Conservation (phyloP, 2,329 filamentous ascomycete species). For the Byssochlamys sp. region DNA sequence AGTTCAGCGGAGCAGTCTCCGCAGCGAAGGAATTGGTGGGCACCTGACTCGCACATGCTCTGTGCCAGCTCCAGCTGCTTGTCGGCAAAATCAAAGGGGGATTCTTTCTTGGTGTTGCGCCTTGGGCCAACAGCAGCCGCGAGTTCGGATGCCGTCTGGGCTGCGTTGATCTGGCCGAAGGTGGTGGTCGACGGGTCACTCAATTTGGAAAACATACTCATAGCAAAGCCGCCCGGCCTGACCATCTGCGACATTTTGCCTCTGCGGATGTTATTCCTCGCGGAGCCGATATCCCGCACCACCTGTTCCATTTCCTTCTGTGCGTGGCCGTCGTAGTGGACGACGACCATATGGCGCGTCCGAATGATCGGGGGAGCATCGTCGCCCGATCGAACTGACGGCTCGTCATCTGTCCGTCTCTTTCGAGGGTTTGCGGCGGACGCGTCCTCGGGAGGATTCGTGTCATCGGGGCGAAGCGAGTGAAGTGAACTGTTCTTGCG, state of each 20-base stretch:
- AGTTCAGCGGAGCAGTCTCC: constrained; percentile 76
- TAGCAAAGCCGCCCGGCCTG: constrained; percentile 10
- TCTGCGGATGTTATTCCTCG: constrained; percentile 75
- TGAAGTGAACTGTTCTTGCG: constrained; percentile 35
- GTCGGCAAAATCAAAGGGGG: constrained; percentile 64
- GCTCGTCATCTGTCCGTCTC: constrained; percentile 23
- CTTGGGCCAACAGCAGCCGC: background rate
- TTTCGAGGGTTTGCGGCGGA: constrained; percentile 23
- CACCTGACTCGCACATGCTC: constrained; percentile 71
- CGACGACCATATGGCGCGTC: constrained; percentile 65
- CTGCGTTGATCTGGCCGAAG: background rate
- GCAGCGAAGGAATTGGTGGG: constrained; percentile 79
- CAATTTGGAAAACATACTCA: constrained; percentile 9
- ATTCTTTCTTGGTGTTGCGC: constrained; percentile 51
- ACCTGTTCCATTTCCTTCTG: constrained; percentile 74
- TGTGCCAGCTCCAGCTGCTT: constrained; percentile 71
- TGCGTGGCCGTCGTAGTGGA: constrained; percentile 86
- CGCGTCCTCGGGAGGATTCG: constrained; percentile 9
- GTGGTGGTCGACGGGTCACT: constrained; percentile 1
- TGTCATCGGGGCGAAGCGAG: constrained; percentile 23
- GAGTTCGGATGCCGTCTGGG: background rate
- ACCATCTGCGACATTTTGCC: constrained; percentile 53
- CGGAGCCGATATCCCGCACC: constrained; percentile 70
- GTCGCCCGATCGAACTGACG: constrained; percentile 21
- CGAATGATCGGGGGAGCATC: constrained; percentile 48